A percentile compares a stretch with the other conserved stretches of the same genome.
phyloP scores from a whole-genome alignment of 2,329 filamentous ascomycete genomes.

The Diaporthe sp. region DNA sequence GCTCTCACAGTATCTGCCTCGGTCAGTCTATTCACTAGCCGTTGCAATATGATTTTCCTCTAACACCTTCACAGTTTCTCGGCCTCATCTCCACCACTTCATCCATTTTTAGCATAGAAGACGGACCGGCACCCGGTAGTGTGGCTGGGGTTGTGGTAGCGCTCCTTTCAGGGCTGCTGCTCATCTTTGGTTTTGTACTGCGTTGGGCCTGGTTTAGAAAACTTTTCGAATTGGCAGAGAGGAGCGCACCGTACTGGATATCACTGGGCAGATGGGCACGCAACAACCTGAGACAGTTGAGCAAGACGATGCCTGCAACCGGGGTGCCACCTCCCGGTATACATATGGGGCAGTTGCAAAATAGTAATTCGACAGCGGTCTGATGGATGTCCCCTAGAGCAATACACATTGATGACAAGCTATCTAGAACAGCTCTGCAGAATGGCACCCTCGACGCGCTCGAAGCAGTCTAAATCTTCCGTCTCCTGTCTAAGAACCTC shows the following conservation, averaged over 20 bases:
- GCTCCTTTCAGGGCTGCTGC: background rate
- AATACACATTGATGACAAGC: background rate
- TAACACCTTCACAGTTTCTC: background rate
- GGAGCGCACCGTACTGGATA: background rate
- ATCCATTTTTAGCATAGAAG: constrained; percentile 11
- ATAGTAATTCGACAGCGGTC: background rate
- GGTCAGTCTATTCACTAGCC: background rate
- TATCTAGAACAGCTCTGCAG: constrained; percentile 11
- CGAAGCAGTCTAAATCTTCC: constrained; percentile 49
- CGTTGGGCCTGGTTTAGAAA: background rate
- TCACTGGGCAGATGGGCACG: background rate
- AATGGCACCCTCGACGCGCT: constrained; percentile 46
- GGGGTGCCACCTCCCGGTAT: background rate
- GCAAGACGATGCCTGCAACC: background rate
- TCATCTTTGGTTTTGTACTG: background rate
- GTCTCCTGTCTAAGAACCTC: constrained; percentile 48
- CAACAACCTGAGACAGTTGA: background rate
- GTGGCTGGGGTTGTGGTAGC: background rate
- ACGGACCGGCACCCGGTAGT: background rate
- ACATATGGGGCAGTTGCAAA: background rate
- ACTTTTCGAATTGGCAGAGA: background rate
- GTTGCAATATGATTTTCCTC: background rate
- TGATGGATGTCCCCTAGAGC: background rate
- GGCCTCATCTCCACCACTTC: background rate
- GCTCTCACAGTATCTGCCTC: constrained; percentile 2